Base-by-base conservation (phyloP, 257 asterid species). In the Echium plantagineum region DNA sequence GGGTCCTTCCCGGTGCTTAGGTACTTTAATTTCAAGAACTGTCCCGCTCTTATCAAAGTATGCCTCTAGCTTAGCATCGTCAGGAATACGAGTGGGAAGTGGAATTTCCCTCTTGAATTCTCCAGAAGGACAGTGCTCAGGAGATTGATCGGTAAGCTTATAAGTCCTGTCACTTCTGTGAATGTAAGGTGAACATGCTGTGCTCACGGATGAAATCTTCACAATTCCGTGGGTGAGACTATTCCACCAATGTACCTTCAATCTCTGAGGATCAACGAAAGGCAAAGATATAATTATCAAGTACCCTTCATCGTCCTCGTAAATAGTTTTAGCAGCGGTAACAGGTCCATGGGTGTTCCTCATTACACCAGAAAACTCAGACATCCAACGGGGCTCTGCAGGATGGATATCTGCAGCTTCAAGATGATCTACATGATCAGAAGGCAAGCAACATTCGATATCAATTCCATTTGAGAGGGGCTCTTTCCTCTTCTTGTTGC, bases 71-170 rank as follows among this genome's bases (percentile, higher is more conserved):
- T 77, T 79, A 0, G 94, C 94, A 62, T 84, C 89, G 62, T 82
- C 87, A 1, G 89, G 94, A 58, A 84, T 82, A 59, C 94, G 64
- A 32, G 85, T 67, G 15, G 94, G 77, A 56, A 84, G 77, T 0
- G 79, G 75, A 49, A 84, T 82, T 60, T 77, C 87, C 72, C 94
- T 72, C 55, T 65, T 72, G 77, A 84, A 84, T 46, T 84, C 87
- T 17, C 87, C 89, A 4, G 80, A 70, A 10, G 87, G 94, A 35
- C 85, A 82, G 48, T 82, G 89, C 80, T 82, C 89, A 1, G 89
- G 89, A 15, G 80, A 71, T 24, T 83, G 86, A 69, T 84, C 94
- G 0, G 79, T 76, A 28, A 84, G 86, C 69, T 78, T 84, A 68
- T 71, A 84, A 0, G 78, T 82, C 35, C 89, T 73, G 4, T 80